phyloP scores from a whole-genome alignment of 441 rosid genomes.

The Codiaeum variegatum region DNA sequence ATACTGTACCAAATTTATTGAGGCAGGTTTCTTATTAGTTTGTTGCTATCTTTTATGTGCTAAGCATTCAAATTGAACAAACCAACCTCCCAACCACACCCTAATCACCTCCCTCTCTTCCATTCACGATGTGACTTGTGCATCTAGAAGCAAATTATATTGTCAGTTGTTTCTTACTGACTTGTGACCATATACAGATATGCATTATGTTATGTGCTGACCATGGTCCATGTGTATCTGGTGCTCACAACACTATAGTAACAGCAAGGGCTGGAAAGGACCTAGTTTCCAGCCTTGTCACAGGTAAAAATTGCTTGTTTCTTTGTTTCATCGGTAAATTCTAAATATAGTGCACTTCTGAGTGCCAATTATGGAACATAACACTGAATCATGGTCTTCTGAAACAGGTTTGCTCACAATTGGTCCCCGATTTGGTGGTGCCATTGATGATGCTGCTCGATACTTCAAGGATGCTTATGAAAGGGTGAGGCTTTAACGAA shows the following conservation, averaged over 20 bases:
- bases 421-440: conserved; percentile 98
- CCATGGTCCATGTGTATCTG: conserved; percentile 95
- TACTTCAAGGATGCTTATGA: conserved; percentile 96
- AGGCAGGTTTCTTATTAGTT: conserved; percentile 39
- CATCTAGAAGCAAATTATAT: conserved; percentile 1
- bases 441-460: conserved; percentile 94
- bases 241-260: conserved; percentile 94
- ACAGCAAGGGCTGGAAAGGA: conserved; percentile 98
- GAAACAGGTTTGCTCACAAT: conserved; percentile 82
- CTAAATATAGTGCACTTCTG: neutral
- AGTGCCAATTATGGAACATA: conserved; percentile 1
- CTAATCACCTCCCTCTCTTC: neutral
- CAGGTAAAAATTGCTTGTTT: conserved; percentile 42
- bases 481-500: conserved; percentile 44
- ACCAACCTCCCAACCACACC: neutral
- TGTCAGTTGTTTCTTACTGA: conserved; percentile 15
- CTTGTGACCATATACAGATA: conserved; percentile 48
- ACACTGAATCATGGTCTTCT: conserved; percentile 23
- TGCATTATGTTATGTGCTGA: conserved; percentile 96
- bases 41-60: neutral
- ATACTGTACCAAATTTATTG: conserved; percentile 85
- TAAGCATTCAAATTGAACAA: neutral
- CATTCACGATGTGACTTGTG: conserved; percentile 1
- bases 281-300: conserved; percentile 91
- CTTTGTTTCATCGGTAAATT: neutral